phyloP scores from a whole-genome alignment of 2,329 filamentous ascomycete species.

The Ophiostoma himal-ulmi region DNA sequence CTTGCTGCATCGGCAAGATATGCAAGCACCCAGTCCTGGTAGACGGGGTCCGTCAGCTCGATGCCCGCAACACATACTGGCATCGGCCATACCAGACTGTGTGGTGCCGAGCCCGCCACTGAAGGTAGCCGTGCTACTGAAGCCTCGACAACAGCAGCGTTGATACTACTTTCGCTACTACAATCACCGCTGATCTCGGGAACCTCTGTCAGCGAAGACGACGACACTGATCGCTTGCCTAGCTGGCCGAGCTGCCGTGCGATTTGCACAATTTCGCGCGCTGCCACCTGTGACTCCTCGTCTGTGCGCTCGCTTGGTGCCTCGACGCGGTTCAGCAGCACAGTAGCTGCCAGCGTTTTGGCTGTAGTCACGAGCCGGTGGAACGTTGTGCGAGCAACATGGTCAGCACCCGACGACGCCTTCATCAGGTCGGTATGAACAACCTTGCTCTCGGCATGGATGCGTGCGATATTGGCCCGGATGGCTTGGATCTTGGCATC shows the following conservation, averaged over 20 bases:
- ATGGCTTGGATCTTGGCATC: conserved; percentile 21
- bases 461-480: conserved; percentile 17
- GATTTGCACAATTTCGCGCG: conserved; percentile 20
- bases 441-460: neutral
- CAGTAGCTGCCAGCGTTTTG: conserved; percentile 15
- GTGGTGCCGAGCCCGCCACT: conserved; percentile 14
- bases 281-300: conserved; percentile 19
- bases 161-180: neutral
- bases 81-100: conserved; percentile 26
- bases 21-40: conserved; percentile 27
- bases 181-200: neutral
- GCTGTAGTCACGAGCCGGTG: conserved; percentile 20
- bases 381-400: conserved; percentile 13
- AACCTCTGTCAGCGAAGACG: neutral
- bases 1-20: conserved; percentile 20
- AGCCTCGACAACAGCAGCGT: neutral
- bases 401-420: conserved; percentile 14
- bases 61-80: conserved; percentile 28
- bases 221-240: neutral
- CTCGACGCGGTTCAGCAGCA: neutral
- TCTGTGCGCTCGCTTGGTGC: neutral
- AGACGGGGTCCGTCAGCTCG: conserved; percentile 27
- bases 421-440: neutral
- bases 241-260: conserved; percentile 17
- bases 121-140: neutral